These are phyloP conservation scores for Microdochium trichocladiopsis DNA, from an alignment of 2,329 filamentous ascomycete species.

Conservation along the genomic window DNA sequence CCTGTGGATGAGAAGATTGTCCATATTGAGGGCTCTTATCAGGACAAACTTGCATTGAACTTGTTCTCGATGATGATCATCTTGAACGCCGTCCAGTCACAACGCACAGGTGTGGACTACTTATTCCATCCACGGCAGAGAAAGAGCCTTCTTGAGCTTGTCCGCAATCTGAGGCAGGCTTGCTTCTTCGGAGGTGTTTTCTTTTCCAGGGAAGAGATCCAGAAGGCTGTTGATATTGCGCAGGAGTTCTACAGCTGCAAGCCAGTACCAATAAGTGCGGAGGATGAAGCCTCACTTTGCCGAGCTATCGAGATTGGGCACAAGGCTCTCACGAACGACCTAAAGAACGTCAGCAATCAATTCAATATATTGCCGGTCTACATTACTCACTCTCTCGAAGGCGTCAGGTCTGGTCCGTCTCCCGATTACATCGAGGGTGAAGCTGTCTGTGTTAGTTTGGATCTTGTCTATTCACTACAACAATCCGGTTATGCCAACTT, in stretches of 20 bases:
- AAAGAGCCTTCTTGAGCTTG: slow-evolving; percentile 58
- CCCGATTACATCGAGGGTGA: too few relatives aligned
- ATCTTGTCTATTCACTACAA: too few relatives aligned
- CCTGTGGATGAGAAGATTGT: slow-evolving; percentile 65
- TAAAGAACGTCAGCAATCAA: too few relatives aligned
- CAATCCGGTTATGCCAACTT: too few relatives aligned
- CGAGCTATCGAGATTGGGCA: too few relatives aligned
- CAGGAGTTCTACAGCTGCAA: slow-evolving; percentile 59
- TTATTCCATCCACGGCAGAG: slow-evolving; percentile 76
- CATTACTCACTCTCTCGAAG: too few relatives aligned
- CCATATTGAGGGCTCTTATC: slow-evolving; percentile 72
- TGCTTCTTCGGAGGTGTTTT: slow-evolving; percentile 82
- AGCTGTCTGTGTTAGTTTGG: too few relatives aligned
- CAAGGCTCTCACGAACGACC: too few relatives aligned
- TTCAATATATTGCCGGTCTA: too few relatives aligned
- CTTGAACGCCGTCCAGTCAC: slow-evolving; percentile 82
- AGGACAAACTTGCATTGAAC: slow-evolving; percentile 78
- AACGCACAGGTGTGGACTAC: slow-evolving; percentile 77
- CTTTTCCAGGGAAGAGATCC: slow-evolving; percentile 57
- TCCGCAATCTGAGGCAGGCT: slow-evolving; percentile 76
- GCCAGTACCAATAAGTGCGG: slow-evolving; percentile 46
- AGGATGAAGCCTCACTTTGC: slow-evolving; percentile 54
- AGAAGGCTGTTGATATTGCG: slow-evolving; percentile 57
- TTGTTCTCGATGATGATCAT: slow-evolving; percentile 79
- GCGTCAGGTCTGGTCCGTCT: too few relatives aligned